A percentile compares a stretch with the other conserved stretches of the same genome.
These are phyloP conservation scores for Taxillus chinensis DNA, from an alignment of 164 flowering plant genomes.

Conservation along the genomic window DNA sequence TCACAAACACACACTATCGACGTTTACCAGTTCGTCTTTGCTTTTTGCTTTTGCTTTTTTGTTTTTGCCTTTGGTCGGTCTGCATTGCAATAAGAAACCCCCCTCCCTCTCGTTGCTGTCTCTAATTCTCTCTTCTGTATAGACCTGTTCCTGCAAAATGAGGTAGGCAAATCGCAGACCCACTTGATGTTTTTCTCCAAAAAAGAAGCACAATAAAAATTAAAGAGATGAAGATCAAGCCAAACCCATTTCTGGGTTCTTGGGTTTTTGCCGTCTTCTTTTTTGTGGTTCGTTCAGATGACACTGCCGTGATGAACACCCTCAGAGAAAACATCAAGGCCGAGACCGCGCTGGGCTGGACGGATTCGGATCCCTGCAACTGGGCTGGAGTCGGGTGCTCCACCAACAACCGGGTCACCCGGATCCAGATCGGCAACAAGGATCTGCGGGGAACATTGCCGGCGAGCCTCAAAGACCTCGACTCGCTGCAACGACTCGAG, in stretches of 20 bases:
- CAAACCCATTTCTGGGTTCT: slow-evolving; percentile 5
- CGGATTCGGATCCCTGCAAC: slow-evolving; percentile 32
- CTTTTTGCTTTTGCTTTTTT: too few relatives aligned
- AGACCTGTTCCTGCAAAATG: too few relatives aligned
- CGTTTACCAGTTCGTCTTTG: too few relatives aligned
- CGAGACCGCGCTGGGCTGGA: slow-evolving; percentile 27
- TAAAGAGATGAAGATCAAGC: slow-evolving; percentile 14
- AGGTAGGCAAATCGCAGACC: too few relatives aligned
- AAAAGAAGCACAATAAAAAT: background rate
- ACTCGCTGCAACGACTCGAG: slow-evolving; percentile 24
- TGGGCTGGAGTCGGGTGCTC: slow-evolving; percentile 31
- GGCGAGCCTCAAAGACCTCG: slow-evolving; percentile 18
- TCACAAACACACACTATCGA: too few relatives aligned
- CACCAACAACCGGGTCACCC: slow-evolving; percentile 13
- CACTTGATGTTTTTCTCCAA: too few relatives aligned
- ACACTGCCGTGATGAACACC: slow-evolving; percentile 24
- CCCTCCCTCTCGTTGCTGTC: background rate
- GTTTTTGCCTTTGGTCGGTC: too few relatives aligned
- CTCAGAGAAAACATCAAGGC: slow-evolving; percentile 23
- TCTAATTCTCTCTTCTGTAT: too few relatives aligned
- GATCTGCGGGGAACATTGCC: slow-evolving; percentile 33
- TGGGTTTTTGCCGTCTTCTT: background rate
- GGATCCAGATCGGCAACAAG: slow-evolving; percentile 32
- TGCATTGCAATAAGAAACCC: too few relatives aligned
- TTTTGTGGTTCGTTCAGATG: slow-evolving; percentile 12